Conservation (phyloP, 495 filamentous ascomycete species). For the Penicillium dipodomyicola region DNA sequence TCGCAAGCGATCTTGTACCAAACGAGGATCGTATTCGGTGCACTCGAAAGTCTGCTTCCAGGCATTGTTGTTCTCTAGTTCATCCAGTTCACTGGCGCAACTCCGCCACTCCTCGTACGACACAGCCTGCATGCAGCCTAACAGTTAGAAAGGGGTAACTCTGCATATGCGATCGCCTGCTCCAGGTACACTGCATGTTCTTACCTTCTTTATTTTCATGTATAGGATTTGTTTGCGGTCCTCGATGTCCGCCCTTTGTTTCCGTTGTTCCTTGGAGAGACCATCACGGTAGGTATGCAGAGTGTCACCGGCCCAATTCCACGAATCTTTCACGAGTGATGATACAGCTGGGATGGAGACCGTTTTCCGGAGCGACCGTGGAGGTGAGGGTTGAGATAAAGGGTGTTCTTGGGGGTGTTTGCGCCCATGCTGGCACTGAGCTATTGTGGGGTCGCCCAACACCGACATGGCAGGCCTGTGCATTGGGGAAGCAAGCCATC, state of each 20-base stretch:
- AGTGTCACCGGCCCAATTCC: conserved; percentile 48
- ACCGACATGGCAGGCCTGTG: conserved; percentile 36
- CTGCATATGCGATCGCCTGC: conserved; percentile 16
- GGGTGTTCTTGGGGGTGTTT: conserved; percentile 14
- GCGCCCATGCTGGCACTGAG: conserved; percentile 28
- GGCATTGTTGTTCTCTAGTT: conserved; percentile 71
- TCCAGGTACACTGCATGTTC: conserved; percentile 17
- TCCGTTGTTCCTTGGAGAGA: conserved; percentile 53
- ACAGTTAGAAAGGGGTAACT: conserved; percentile 16
- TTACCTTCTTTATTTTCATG: conserved; percentile 60
- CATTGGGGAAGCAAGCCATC: conserved; percentile 29
- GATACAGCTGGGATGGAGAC: conserved; percentile 39
- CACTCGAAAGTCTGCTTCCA: conserved; percentile 74
- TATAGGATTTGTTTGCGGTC: conserved; percentile 63
- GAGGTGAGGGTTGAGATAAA: conserved; percentile 10
- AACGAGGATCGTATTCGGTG: conserved; percentile 64
- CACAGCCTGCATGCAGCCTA: conserved; percentile 52
- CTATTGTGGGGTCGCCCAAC: conserved; percentile 36
- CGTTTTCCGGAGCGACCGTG: conserved; percentile 26
- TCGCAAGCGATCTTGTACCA: conserved; percentile 66
- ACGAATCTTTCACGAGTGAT: conserved; percentile 35
- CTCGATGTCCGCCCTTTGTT: conserved; percentile 47
- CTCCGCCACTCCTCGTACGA: conserved; percentile 58
- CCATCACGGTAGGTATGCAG: conserved; percentile 55
- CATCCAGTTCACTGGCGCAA: conserved; percentile 75